phyloP scores from a whole-genome alignment of 345 rosid genomes.

The Hypericum perforatum region DNA sequence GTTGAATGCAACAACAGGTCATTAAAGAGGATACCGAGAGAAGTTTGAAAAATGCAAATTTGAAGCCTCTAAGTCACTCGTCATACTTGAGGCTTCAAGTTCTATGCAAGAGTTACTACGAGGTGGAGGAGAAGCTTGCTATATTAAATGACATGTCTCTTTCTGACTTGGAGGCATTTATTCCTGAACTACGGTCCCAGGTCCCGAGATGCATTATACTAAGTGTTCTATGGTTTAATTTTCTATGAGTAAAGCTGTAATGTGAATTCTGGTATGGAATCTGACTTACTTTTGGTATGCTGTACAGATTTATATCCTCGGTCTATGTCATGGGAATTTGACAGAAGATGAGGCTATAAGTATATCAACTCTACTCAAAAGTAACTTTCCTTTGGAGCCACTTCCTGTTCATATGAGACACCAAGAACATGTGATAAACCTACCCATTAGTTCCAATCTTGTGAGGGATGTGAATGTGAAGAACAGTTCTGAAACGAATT shows the following conservation, averaged over 20 bases:
- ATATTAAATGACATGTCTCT: constrained; percentile 52
- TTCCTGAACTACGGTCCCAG: constrained; percentile 81
- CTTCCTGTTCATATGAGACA: constrained; percentile 73
- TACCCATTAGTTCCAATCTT: constrained; percentile 67
- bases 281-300: constrained; percentile 9
- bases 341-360: constrained; percentile 57
- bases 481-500: constrained; percentile 82
- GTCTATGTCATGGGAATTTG: constrained; percentile 91
- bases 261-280: not conserved
- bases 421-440: constrained; percentile 50
- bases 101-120: constrained; percentile 68
- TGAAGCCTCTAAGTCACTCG: constrained; percentile 90
- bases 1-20: constrained; percentile 48
- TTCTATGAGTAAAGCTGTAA: not conserved
- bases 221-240: constrained; percentile 1
- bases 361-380: constrained; percentile 58
- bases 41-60: constrained; percentile 61
- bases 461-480: constrained; percentile 71
- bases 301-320: constrained; percentile 71
- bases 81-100: constrained; percentile 79
- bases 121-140: constrained; percentile 72
- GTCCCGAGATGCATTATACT: constrained; percentile 26
- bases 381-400: constrained; percentile 40
- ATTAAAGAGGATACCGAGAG: constrained; percentile 85
- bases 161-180: constrained; percentile 62